A percentile compares a stretch with the other conserved stretches of the same genome.
Conservation (phyloP, 2,329 filamentous ascomycete genomes). For the Cadophora luteo-olivacea region DNA sequence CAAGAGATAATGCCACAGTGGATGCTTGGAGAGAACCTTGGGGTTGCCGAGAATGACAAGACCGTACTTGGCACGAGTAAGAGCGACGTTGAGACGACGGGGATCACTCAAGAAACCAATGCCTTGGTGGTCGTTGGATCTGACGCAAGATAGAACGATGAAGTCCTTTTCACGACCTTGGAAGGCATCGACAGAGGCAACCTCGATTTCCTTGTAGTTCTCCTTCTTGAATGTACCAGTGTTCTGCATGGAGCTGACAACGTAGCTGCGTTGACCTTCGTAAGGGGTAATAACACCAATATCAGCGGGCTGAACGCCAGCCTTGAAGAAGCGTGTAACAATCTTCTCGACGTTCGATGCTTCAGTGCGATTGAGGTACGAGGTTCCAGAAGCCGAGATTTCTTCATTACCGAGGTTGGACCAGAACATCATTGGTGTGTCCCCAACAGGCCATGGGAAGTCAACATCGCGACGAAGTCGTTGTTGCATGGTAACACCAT, state of each 20-base stretch:
- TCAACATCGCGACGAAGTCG: conserved; percentile 92
- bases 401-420: conserved; percentile 97
- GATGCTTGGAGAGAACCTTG: conserved; percentile 96
- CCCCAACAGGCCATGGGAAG: conserved; percentile 94
- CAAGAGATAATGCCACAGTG: conserved; percentile 94
- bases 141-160: conserved; percentile 95
- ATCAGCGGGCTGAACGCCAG: conserved; percentile 88
- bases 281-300: conserved; percentile 99
- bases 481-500: conserved; percentile 90
- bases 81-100: conserved; percentile 93
- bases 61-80: conserved; percentile 96
- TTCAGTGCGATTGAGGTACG: conserved; percentile 96
- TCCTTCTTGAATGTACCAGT: conserved; percentile 98
- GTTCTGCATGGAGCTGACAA: conserved; percentile 99
- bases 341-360: conserved; percentile 98
- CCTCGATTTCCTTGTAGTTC: conserved; percentile 97
- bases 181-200: conserved; percentile 97
- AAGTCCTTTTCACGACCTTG: conserved; percentile 99
- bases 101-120: conserved; percentile 99
- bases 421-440: conserved; percentile 99
- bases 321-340: conserved; percentile 98
- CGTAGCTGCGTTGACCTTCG: conserved; percentile 96
- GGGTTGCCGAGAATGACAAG: conserved; percentile 97
- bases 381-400: conserved; percentile 96
- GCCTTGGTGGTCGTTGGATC: conserved; percentile 98